Conservation (phyloP, 2,329 filamentous ascomycete species). For the Myriosclerotinia scirpicola region DNA sequence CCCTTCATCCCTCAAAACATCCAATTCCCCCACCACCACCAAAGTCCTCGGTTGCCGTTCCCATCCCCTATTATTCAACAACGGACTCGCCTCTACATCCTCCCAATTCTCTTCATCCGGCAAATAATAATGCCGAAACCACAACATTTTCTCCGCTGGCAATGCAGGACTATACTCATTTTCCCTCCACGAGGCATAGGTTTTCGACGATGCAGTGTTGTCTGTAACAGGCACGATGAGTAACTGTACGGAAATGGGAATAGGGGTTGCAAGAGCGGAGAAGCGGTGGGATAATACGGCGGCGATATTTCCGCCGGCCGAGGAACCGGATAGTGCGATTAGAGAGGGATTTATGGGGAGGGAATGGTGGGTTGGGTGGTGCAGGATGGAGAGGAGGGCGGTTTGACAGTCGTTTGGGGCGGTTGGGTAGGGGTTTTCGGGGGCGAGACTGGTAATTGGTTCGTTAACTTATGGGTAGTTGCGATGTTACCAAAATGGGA, state of each 20-base stretch:
- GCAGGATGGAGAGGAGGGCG: constrained; percentile 52
- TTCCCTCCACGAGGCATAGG: constrained; percentile 50
- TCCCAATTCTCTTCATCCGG: constrained; percentile 48
- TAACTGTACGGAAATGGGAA: constrained; percentile 42
- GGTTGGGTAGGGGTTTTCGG: constrained; percentile 56
- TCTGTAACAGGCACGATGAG: constrained; percentile 59
- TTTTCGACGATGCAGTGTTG: constrained; percentile 52
- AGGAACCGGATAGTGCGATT: constrained; percentile 51
- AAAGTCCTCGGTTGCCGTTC: constrained; percentile 50
- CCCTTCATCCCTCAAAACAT: constrained; percentile 57
- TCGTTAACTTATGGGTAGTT: too few species aligned
- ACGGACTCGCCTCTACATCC: constrained; percentile 54
- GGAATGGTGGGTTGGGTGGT: constrained; percentile 25
- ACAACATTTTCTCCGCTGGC: constrained; percentile 58
- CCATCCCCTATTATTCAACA: constrained; percentile 53
- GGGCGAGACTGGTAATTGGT: constrained; percentile 48
- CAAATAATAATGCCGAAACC: constrained; percentile 60
- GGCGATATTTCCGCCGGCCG: constrained; percentile 54
- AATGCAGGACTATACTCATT: constrained; percentile 54
- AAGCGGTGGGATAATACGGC: constrained; percentile 53
- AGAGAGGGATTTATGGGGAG: constrained; percentile 47
- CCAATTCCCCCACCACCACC: constrained; percentile 55
- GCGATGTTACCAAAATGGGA: too few species aligned
- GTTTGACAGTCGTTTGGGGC: constrained; percentile 59
- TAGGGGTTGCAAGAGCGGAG: not conserved